Evolutionary conservation across 192 early-diverging fungal species (phyloP), one percentile per base, ranked within the genome.

Genomic region (Coemansia biformis): DNA sequence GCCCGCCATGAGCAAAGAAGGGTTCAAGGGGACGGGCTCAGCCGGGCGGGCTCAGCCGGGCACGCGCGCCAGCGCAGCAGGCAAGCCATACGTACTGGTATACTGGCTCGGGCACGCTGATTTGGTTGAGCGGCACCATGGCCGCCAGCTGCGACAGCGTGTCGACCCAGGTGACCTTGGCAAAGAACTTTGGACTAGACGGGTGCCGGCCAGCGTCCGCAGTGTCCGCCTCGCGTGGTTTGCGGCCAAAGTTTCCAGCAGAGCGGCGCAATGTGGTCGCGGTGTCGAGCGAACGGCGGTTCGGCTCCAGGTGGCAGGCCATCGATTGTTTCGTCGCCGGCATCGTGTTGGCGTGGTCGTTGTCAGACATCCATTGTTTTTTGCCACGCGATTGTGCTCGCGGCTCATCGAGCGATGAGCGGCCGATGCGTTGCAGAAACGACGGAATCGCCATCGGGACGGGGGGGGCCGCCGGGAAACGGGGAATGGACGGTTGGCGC

Each of bases 101-200:
- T 5, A 73, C 69, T 0, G 69, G 44, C 31, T 56, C 72, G 0
- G 93, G 91, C 15, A 93, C 79, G 16, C 77, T 74, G 43, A 91
- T 78, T 48, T 88, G 83, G 23, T 72, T 66, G 16, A 92, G 43
- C 19, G 86, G 85, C 22, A 96, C 79, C 21, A 76, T 55, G 34
- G 36, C 38, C 7, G 78, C 82, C 28, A 96, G 73, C 24, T 85
- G 72, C 12, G 80, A 66, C 32, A 94, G 76, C 38, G 63, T 85
- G 45, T 83, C 67, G 36, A 93, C 79, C 73, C 91, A 96, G 16
- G 78, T 77, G 4, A 96, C 62, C 60, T 96, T 96, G 39, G 76
- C 67, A 23, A 82, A 76, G 75, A 96, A 96, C 69, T 96, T 96
- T 35, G 88, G 88, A 39, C 93, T 97, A 68, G 49, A 29, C 26